phyloP scores from a whole-genome alignment of 2,329 filamentous ascomycete genomes.

The Aphanoascus verrucosus region DNA sequence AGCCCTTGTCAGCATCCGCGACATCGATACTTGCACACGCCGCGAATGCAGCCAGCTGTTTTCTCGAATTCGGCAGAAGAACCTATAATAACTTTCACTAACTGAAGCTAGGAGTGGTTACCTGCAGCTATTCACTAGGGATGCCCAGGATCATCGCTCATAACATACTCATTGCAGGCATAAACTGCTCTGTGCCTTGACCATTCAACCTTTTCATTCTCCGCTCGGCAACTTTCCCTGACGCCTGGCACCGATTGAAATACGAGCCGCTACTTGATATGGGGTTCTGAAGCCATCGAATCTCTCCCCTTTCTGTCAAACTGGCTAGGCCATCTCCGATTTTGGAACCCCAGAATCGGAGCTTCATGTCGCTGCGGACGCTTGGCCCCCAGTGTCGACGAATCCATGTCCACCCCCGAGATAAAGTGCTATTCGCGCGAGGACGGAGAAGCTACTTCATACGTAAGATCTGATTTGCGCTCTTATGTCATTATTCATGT shows the following conservation, averaged over 20 bases:
- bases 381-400: conserved; percentile 7
- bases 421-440: conserved; percentile 2
- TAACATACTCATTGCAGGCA: conserved; percentile 4
- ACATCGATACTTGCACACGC: not conserved
- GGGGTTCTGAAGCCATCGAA: conserved; percentile 2
- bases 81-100: conserved; percentile 4
- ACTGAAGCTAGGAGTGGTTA: conserved; percentile 3
- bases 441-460: not conserved
- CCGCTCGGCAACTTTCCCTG: conserved; percentile 9
- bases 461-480: conserved; percentile 1
- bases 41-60: conserved; percentile 3
- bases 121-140: conserved; percentile 8
- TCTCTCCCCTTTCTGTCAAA: not conserved
- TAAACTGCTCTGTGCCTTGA: conserved; percentile 10
- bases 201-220: conserved; percentile 1
- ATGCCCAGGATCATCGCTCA: conserved; percentile 7
- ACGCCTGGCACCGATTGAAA: conserved; percentile 9
- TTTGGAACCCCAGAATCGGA: conserved; percentile 7
- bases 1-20: conserved; percentile 3
- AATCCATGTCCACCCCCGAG: not conserved
- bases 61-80: conserved; percentile 13
- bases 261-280: conserved; percentile 9
- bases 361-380: conserved; percentile 9
- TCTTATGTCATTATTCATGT: conserved; percentile 10
- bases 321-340: conserved; percentile 12